Conservation (phyloP, 1,284 basidiomycete species). For the Cutaneotrichosporon sp. region DNA sequence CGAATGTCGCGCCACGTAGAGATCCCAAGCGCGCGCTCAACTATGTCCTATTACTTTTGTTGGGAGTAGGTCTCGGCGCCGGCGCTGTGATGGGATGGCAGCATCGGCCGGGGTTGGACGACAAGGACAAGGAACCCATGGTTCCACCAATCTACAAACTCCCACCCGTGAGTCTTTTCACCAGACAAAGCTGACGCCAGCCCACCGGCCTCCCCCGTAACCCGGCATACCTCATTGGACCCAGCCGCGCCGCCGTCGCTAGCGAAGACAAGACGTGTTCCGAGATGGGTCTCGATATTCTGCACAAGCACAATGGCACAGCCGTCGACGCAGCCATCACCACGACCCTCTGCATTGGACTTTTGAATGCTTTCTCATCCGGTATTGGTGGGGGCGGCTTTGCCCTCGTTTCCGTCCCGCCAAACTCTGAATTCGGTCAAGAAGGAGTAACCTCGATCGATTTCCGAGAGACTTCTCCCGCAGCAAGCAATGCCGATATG, state of each 20-base stretch:
- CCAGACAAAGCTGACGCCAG: conserved; percentile 25
- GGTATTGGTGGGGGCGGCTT: conserved; percentile 90
- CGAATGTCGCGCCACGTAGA: not conserved
- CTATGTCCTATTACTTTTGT: conserved; percentile 10
- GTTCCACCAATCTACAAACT: conserved; percentile 24
- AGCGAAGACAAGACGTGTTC: conserved; percentile 82
- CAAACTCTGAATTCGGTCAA: not conserved
- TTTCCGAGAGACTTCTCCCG: conserved; percentile 84
- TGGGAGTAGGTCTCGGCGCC: conserved; percentile 16
- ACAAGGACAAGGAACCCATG: conserved; percentile 20
- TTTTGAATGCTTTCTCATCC: conserved; percentile 81
- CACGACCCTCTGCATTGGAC: conserved; percentile 76
- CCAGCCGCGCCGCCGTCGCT: conserved; percentile 77
- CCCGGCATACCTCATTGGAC: conserved; percentile 70
- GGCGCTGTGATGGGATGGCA: conserved; percentile 13
- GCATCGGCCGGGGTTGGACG: not conserved
- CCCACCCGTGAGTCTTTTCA: conserved; percentile 19
- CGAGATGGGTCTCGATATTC: conserved; percentile 69
- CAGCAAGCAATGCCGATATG: conserved; percentile 70
- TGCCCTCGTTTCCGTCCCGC: conserved; percentile 78
- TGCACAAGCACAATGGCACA: conserved; percentile 75
- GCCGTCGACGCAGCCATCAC: conserved; percentile 86
- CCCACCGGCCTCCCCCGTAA: conserved; percentile 58
- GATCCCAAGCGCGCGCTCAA: not conserved
- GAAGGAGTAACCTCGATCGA: conserved; percentile 72